A percentile compares a stretch with the other conserved stretches of the same genome.
Evolutionary conservation across 495 filamentous ascomycete species (phyloP).

Genomic region (Neurospora sp.): DNA sequence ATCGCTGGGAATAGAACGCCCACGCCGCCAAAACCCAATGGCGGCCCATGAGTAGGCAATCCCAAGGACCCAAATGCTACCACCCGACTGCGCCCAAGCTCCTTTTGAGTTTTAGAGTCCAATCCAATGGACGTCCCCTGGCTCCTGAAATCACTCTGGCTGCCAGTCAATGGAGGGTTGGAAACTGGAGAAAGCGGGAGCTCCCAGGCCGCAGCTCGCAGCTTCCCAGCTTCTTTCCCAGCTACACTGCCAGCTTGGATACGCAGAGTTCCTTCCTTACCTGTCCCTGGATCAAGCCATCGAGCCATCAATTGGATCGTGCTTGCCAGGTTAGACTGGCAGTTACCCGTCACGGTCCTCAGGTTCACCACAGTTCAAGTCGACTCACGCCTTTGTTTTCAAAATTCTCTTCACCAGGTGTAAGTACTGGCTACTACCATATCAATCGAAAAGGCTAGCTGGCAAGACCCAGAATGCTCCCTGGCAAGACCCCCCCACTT

Average conservation of each 20-base stretch:
- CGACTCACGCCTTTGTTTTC: not conserved
- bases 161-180: not conserved
- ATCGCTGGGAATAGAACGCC: not conserved
- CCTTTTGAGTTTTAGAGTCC: not conserved
- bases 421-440: not conserved
- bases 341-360: not conserved
- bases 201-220: not conserved
- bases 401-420: not conserved
- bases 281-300: not conserved
- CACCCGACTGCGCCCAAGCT: not conserved
- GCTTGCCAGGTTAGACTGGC: not conserved
- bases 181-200: not conserved
- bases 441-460: too few relatives aligned
- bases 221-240: not conserved
- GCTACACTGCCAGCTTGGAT: not conserved
- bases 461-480: too few relatives aligned
- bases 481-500: too few relatives aligned
- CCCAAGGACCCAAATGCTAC: not conserved
- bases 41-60: not conserved
- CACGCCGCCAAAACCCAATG: not conserved
- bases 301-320: not conserved
- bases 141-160: not conserved
- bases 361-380: not conserved
- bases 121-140: not conserved
- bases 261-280: not conserved